Base-by-base conservation (phyloP, 1,139 yeast genomes). In the Kurtzmaniella quercitrusa region DNA sequence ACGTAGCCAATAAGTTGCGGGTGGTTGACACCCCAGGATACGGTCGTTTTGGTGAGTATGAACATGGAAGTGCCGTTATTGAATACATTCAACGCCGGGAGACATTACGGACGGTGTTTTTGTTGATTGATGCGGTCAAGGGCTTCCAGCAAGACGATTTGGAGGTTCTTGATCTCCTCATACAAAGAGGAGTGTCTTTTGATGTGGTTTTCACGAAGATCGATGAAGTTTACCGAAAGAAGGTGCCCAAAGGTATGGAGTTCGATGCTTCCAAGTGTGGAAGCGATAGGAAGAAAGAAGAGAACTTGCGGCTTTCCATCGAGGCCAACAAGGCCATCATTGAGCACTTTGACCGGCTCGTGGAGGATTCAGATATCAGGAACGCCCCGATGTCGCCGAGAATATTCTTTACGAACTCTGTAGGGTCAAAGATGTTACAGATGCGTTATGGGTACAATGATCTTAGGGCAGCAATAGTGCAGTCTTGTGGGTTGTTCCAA, bases 11-110 rank as follows among this genome's bases (percentile, higher is more conserved):
- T 40, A 69, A 74, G 47, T 68, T 89, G 40, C 66, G 89, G 46
- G 56, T 89, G 7, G 76, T 89, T 1, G 97, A 89, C 58, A 79
- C 89, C 34, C 96, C 97, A 0, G 97, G 97, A 0, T 89, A 89
- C 57, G 97, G 97, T 2, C 69, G 63, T 19, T 77, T 69, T 52
- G 90, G 83, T 2, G 72, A 72, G 19, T 58, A 56, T n/a, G 63
- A 69, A 48, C 95, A 89, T 57, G 96, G 96, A 1, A 64, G 75
- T 42, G 70, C 83, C 40, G 85, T 85, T 1, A 57, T 81, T 51
- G 78, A 80, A 34, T 89, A 88, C 55, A 62, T 89, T 9, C 59
- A 63, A 19, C 65, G 73, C 15, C 68, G 94, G 42, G 60, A 68
- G 38, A 75, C 71, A 33, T 65, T 90, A 24, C 65, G 76, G 34